Conservation (phyloP, 2,329 filamentous ascomycete species). For the Herpomyces periplanetae region DNA sequence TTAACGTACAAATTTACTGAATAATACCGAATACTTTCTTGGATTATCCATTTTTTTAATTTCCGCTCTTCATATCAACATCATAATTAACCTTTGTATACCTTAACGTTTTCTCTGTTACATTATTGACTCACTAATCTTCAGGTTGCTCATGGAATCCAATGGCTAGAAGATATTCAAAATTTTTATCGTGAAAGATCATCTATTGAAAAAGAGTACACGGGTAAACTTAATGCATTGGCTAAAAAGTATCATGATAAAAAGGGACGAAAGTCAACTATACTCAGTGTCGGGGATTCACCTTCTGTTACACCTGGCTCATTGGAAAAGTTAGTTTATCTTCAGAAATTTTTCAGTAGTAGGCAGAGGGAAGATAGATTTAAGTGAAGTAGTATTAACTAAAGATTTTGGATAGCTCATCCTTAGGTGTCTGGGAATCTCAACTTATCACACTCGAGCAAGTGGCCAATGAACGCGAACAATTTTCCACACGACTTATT, state of each 20-base stretch:
- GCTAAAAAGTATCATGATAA: slow-evolving; percentile 94
- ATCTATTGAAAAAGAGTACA: slow-evolving; percentile 84
- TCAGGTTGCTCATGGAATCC: slow-evolving; percentile 48
- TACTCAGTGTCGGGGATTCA: slow-evolving; percentile 63
- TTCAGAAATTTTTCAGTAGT: not conserved
- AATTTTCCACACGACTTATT: slow-evolving; percentile 36
- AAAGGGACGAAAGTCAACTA: slow-evolving; percentile 59
- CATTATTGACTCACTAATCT: too few relatives aligned
- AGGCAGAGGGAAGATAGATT: not conserved
- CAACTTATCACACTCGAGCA: slow-evolving; percentile 65
- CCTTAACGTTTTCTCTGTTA: too few relatives aligned
- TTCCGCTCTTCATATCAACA: too few relatives aligned
- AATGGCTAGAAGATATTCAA: slow-evolving; percentile 85
- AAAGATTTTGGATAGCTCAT: slow-evolving; percentile 18
- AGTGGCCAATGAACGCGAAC: slow-evolving; percentile 55
- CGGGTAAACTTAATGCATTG: slow-evolving; percentile 41
- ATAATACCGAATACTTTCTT: too few relatives aligned
- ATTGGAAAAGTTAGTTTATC: slow-evolving; percentile 25
- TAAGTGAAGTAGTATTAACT: not conserved
- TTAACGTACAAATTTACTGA: too few relatives aligned
- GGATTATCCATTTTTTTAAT: too few relatives aligned
- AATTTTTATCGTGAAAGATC: slow-evolving; percentile 86
- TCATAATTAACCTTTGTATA: too few relatives aligned
- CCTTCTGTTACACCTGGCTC: slow-evolving; percentile 77
- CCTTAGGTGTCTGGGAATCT: slow-evolving; percentile 79